Evolutionary conservation across 2,329 filamentous ascomycete genomes (phyloP).

Genomic region (Phyllosticta paracitricarpa): DNA sequence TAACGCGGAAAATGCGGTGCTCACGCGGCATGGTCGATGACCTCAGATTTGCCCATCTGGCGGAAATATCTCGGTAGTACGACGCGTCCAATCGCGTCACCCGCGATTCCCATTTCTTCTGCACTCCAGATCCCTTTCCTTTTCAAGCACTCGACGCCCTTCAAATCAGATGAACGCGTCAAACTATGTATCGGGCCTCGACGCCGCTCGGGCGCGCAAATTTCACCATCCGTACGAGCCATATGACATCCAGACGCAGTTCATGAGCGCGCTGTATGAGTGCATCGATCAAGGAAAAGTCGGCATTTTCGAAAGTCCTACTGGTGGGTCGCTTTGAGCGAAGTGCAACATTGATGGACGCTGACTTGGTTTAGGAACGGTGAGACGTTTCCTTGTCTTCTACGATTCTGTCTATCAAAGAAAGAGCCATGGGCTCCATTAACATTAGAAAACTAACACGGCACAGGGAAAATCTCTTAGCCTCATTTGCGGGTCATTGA

Average conservation of each 20-base stretch:
- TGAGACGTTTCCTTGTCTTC: slow-evolving; percentile 16
- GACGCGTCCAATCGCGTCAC: background rate
- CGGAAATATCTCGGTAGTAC: background rate
- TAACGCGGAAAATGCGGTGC: too few species aligned
- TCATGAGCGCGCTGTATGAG: slow-evolving; percentile 75
- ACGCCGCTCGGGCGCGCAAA: slow-evolving; percentile 28
- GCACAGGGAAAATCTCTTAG: slow-evolving; percentile 76
- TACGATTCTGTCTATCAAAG: background rate
- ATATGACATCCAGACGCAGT: slow-evolving; percentile 77
- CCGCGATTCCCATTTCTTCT: background rate
- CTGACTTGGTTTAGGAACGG: slow-evolving; percentile 27
- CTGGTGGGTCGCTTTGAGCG: slow-evolving; percentile 46
- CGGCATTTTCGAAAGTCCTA: slow-evolving; percentile 88
- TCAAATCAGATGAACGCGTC: background rate
- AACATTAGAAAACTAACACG: background rate
- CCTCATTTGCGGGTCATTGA: slow-evolving; percentile 77
- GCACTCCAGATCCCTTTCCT: background rate
- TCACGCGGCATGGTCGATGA: too few species aligned
- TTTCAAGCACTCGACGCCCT: background rate
- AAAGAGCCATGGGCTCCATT: background rate
- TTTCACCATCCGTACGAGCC: slow-evolving; percentile 85
- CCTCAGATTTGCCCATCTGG: background rate
- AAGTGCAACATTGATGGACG: background rate
- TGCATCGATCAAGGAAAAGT: slow-evolving; percentile 72
- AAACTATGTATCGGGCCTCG: background rate